These are phyloP conservation scores for Excoecaria agallocha DNA, from an alignment of 345 rosid species.

Conservation along the genomic window DNA sequence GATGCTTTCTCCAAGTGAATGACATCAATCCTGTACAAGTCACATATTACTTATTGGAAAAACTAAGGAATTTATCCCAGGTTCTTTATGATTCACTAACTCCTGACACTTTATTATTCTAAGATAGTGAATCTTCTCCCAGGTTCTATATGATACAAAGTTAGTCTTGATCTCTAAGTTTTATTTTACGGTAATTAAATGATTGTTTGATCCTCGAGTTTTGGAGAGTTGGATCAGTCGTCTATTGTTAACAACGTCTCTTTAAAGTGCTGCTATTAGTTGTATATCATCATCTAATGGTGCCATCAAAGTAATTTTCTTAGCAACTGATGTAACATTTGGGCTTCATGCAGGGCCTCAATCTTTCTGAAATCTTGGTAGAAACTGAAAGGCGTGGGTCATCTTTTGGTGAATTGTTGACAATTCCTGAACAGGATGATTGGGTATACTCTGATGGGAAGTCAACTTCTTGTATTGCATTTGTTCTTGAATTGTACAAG, in stretches of 20 bases:
- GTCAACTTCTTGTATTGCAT: conserved; percentile 90
- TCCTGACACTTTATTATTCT: neutral
- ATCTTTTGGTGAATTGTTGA: conserved; percentile 75
- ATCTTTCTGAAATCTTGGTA: conserved; percentile 74
- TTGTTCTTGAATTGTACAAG: conserved; percentile 90
- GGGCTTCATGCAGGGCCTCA: conserved; percentile 57
- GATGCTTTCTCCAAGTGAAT: neutral
- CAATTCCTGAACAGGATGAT: conserved; percentile 96
- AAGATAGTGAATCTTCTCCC: neutral
- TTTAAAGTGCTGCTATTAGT: neutral
- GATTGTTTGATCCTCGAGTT: neutral
- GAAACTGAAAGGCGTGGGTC: conserved; percentile 85
- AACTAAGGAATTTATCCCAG: neutral
- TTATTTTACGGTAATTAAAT: neutral
- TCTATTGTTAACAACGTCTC: neutral
- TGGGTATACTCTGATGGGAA: conserved; percentile 93
- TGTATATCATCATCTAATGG: conserved; percentile 9
- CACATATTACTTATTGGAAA: neutral
- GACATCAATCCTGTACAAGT: neutral
- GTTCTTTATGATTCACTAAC: too few species aligned
- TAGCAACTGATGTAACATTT: conserved; percentile 6
- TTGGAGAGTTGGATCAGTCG: neutral
- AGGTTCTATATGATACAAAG: neutral
- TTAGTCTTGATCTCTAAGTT: neutral
- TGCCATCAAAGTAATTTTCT: neutral